A percentile compares a stretch with the other conserved stretches of the same genome.
Conservation (phyloP, 164 flowering plant species). For the Sextonia rubra region DNA sequence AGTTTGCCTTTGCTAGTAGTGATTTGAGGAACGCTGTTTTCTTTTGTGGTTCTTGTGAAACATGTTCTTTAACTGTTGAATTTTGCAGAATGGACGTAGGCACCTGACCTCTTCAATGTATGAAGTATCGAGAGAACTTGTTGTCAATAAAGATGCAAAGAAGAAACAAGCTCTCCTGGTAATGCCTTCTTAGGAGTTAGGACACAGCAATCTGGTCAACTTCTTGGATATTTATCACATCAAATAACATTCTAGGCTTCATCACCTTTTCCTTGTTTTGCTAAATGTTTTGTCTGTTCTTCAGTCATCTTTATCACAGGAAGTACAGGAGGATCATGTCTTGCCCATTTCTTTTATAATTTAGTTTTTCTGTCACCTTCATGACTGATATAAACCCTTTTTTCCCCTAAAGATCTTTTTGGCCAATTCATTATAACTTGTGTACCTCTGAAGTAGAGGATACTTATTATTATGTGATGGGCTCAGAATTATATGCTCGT, state of each 20-base stretch:
- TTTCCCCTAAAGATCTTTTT: too few species aligned
- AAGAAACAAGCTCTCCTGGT: constrained; percentile 96
- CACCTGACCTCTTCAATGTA: constrained; percentile 78
- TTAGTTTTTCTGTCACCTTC: too few species aligned
- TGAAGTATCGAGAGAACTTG: constrained; percentile 97
- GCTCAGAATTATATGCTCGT: too few species aligned
- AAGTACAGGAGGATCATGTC: neutral
- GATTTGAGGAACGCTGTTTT: neutral
- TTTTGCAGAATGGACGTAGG: constrained; percentile 88
- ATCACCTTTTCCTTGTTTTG: too few species aligned
- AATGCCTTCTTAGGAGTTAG: constrained; percentile 15
- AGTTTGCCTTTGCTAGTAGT: neutral
- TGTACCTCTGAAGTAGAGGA: too few species aligned
- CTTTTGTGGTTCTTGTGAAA: neutral
- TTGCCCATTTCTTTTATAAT: neutral
- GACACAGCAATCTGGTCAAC: neutral
- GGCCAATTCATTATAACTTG: too few species aligned
- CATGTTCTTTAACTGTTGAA: neutral
- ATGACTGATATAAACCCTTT: too few species aligned
- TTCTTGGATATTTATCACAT: neutral
- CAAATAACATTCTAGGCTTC: neutral
- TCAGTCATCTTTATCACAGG: neutral
- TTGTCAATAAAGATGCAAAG: constrained; percentile 71
- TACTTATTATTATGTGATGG: too few species aligned
- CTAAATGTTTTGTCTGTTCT: neutral